Evolutionary conservation across 768 basidiomycete species (phyloP).

Genomic region (Hysterangium stoloniferum): DNA sequence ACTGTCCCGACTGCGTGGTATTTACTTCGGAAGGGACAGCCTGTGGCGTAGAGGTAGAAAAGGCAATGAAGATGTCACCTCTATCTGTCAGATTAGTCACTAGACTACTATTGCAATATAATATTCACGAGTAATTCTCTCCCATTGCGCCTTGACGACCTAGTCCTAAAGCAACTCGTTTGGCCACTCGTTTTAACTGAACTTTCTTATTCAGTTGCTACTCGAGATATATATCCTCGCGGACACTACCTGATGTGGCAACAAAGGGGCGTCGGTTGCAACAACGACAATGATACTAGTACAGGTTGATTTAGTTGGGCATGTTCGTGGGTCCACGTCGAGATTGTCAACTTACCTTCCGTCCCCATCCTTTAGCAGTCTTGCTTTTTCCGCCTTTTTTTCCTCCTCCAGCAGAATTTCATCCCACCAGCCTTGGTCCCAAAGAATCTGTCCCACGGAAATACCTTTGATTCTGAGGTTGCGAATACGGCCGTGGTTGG

Average conservation of each 20-base stretch:
- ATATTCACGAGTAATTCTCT: background rate
- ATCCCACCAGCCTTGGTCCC: background rate
- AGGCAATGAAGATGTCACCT: slow-evolving; percentile 7
- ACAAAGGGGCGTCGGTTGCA: slow-evolving; percentile 6
- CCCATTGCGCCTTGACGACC: slow-evolving; percentile 2
- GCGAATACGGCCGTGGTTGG: slow-evolving; percentile 5
- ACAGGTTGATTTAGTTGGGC: background rate
- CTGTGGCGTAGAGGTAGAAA: slow-evolving; percentile 2
- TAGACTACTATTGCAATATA: background rate
- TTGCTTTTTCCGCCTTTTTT: background rate
- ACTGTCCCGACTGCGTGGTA: too few relatives aligned
- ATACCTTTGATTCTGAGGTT: background rate
- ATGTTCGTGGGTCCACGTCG: background rate
- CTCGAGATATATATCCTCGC: too few relatives aligned
- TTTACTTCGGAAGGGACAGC: too few relatives aligned
- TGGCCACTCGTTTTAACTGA: slow-evolving; percentile 1
- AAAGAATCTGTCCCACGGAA: background rate
- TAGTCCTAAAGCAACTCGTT: background rate
- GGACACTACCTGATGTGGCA: slow-evolving; percentile 1
- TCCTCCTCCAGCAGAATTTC: background rate
- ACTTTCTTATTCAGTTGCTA: too few relatives aligned
- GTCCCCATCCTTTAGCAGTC: slow-evolving; percentile 7
- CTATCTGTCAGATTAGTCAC: background rate
- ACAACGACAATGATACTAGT: slow-evolving; percentile 4
- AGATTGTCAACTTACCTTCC: background rate